phyloP scores from a whole-genome alignment of 2,329 filamentous ascomycete genomes.

The Fusarium globosum region DNA sequence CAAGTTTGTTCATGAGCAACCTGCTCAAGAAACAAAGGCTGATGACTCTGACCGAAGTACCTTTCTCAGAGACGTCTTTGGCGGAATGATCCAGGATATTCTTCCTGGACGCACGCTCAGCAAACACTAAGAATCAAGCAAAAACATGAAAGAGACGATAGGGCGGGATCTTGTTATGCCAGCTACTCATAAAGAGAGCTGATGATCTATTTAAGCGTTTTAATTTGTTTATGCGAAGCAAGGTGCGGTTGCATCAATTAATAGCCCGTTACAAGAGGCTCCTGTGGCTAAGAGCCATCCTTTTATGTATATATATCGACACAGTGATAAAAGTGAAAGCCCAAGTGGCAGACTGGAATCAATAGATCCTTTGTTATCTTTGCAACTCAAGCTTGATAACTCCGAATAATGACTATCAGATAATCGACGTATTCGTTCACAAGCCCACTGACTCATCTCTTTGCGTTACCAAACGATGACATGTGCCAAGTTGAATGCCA shows the following conservation, averaged over 20 bases:
- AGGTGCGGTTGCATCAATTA: conserved; percentile 27
- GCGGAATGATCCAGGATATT: conserved; percentile 65
- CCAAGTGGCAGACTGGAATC: conserved; percentile 30
- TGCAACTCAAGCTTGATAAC: background rate
- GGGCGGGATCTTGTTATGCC: conserved; percentile 1
- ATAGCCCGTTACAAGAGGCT: conserved; percentile 25
- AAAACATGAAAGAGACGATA: conserved; percentile 9
- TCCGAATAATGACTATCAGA: background rate
- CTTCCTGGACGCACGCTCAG: conserved; percentile 36
- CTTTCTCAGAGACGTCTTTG: conserved; percentile 67
- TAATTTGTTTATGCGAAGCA: conserved; percentile 29
- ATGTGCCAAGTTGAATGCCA: conserved; percentile 1
- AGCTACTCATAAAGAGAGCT: conserved; percentile 18
- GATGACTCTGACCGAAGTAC: conserved; percentile 46
- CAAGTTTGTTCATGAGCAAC: conserved; percentile 60
- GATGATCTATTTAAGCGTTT: conserved; percentile 40
- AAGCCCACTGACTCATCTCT: background rate
- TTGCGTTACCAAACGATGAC: background rate
- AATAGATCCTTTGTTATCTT: conserved; percentile 22
- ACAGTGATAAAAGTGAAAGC: conserved; percentile 26
- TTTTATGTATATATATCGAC: conserved; percentile 17
- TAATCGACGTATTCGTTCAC: background rate
- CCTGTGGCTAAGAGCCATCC: conserved; percentile 17
- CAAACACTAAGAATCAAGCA: conserved; percentile 18
- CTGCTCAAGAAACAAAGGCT: conserved; percentile 44